phyloP scores from a whole-genome alignment of 2,329 filamentous ascomycete genomes.

The Massarina eburnea region DNA sequence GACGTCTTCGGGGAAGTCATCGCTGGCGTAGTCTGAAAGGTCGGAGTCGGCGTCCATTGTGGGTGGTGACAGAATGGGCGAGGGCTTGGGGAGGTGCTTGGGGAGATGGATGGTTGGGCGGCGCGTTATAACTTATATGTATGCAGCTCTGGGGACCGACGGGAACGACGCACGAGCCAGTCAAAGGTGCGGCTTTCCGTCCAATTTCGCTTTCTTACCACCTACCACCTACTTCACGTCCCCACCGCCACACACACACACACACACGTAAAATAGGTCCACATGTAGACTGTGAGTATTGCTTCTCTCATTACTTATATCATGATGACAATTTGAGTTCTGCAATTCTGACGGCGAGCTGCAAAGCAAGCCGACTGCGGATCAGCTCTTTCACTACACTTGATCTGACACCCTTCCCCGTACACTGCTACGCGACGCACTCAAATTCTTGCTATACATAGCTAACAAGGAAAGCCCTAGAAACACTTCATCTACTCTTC shows the following conservation, averaged over 20 bases:
- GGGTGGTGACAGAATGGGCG: constrained; percentile 4
- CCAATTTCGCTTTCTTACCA: not conserved
- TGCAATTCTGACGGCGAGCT: constrained; percentile 52
- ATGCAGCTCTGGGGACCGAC: not conserved
- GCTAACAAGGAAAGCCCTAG: not conserved
- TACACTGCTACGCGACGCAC: not conserved
- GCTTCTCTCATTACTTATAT: not conserved
- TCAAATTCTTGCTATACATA: not conserved
- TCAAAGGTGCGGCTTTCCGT: no score
- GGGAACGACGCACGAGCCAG: not conserved
- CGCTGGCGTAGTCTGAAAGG: constrained; percentile 65
- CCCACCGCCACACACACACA: not conserved
- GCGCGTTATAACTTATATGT: not conserved
- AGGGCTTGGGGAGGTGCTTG: not conserved
- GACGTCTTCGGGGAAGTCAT: constrained; percentile 62
- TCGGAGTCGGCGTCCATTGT: constrained; percentile 60
- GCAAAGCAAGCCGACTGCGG: constrained; percentile 44
- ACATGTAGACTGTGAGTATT: not conserved
- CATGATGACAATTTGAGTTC: constrained; percentile 52
- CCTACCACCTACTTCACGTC: constrained; percentile 1
- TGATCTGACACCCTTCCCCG: constrained; percentile 43
- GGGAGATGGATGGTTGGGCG: not conserved
- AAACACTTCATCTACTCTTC: constrained; percentile 1
- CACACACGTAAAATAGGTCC: not conserved
- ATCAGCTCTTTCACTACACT: constrained; percentile 52